Evolutionary conservation across 2,329 filamentous ascomycete species (phyloP).

Genomic region (Colletotrichum sublineola): DNA sequence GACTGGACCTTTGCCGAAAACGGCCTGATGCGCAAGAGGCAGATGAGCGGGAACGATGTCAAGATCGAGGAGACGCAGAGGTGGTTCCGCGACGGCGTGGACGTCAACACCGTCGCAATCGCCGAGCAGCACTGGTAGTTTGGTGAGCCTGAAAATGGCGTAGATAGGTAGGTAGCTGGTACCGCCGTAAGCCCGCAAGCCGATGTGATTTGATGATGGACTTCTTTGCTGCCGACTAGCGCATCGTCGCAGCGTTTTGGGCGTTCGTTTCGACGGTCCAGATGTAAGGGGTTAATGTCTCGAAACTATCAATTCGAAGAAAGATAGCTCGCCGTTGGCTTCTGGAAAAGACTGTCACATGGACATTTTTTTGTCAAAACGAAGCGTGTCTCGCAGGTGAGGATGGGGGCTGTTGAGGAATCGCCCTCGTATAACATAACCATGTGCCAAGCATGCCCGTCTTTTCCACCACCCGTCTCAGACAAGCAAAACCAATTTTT

Average conservation of each 20-base stretch:
- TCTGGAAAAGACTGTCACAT: background rate
- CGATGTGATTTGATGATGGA: background rate
- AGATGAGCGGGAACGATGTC: slow-evolving; percentile 83
- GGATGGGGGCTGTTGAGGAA: background rate
- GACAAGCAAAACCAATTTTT: background rate
- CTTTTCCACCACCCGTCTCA: background rate
- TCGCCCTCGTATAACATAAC: background rate
- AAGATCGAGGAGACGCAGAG: slow-evolving; percentile 71
- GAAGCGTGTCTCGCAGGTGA: background rate
- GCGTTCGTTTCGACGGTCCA: background rate
- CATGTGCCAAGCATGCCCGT: background rate
- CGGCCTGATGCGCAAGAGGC: slow-evolving; percentile 78
- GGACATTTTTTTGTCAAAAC: background rate
- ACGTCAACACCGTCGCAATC: slow-evolving; percentile 77
- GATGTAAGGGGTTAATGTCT: slow-evolving; percentile 1
- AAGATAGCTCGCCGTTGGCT: background rate
- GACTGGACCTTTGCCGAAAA: slow-evolving; percentile 82
- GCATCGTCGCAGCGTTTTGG: background rate
- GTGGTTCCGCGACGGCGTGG: slow-evolving; percentile 78
- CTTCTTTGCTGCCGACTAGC: background rate
- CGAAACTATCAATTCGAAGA: background rate
- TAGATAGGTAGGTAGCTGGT: too few species aligned
- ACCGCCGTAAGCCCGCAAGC: background rate
- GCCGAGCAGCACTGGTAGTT: slow-evolving; percentile 74
- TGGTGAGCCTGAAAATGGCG: too few species aligned